A percentile compares a stretch with the other conserved stretches of the same genome.
These are phyloP conservation scores for Monoraphidium neglectum DNA, from an alignment of 139 green algal species.

Conservation along the genomic window DNA sequence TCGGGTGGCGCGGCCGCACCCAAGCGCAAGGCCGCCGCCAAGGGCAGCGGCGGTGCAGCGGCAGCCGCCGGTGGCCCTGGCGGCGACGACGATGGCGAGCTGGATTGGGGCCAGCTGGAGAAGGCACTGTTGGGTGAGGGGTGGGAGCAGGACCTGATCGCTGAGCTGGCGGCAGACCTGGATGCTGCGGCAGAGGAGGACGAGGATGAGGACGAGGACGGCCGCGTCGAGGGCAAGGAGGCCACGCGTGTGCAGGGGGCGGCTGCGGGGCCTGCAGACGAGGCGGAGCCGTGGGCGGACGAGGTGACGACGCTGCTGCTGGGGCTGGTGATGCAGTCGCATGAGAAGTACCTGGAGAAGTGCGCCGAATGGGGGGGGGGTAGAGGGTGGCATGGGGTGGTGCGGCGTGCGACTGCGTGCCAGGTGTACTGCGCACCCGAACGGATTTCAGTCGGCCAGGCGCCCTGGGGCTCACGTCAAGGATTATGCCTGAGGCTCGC, in stretches of 20 bases:
- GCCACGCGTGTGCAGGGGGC: background rate
- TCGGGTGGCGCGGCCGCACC: background rate
- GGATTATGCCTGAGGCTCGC: no score
- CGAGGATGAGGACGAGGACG: background rate
- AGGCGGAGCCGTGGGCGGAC: constrained; percentile 41
- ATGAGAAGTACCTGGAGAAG: constrained; percentile 36
- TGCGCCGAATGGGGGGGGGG: background rate
- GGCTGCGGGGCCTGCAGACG: constrained; percentile 2
- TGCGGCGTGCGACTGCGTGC: background rate
- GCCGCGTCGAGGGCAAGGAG: background rate
- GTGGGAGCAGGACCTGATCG: constrained; percentile 44
- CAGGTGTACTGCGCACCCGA: background rate
- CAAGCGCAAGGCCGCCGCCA: background rate
- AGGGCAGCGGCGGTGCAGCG: background rate
- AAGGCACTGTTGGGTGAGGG: constrained; percentile 40
- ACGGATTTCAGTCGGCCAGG: no score
- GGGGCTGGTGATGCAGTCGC: constrained; percentile 43
- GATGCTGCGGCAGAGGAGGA: no score
- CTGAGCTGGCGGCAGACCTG: constrained; percentile 28
- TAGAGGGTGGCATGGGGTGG: no score
- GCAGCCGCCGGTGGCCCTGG: background rate
- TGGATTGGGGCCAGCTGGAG: constrained; percentile 36
- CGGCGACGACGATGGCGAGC: background rate
- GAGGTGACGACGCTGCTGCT: constrained; percentile 53
- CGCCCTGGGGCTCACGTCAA: no score